Conservation (phyloP, 2,329 filamentous ascomycete species). For the Periglandula ipomoeae region DNA sequence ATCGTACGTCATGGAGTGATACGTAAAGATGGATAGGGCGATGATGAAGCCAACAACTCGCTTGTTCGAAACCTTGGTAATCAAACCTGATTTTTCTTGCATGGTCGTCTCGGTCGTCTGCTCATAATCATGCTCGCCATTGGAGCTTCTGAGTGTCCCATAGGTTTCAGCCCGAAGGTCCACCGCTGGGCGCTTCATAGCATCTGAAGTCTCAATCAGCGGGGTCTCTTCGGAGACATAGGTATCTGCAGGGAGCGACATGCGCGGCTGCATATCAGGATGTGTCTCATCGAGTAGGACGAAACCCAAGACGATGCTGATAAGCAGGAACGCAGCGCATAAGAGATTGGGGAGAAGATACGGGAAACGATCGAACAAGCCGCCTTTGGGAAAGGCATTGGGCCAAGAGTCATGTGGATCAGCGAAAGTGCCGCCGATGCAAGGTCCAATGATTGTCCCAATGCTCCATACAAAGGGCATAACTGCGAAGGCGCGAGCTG, state of each 20-base stretch:
- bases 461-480: slow-evolving; percentile 95
- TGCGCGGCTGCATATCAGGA: slow-evolving; percentile 61
- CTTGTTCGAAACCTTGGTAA: slow-evolving; percentile 40
- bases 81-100: slow-evolving; percentile 24
- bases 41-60: slow-evolving; percentile 67
- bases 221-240: slow-evolving; percentile 60
- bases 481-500: slow-evolving; percentile 75
- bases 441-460: slow-evolving; percentile 80
- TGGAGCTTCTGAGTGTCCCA: slow-evolving; percentile 51
- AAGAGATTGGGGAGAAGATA: slow-evolving; percentile 86
- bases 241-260: slow-evolving; percentile 35
- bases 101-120: slow-evolving; percentile 16
- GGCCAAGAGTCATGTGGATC: slow-evolving; percentile 71
- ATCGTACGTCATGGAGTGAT: slow-evolving; percentile 93
- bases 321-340: slow-evolving; percentile 64
- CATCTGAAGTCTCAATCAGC: slow-evolving; percentile 65
- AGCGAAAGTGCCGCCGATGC: slow-evolving; percentile 79
- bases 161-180: slow-evolving; percentile 73
- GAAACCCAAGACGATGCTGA: slow-evolving; percentile 75
- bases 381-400: slow-evolving; percentile 52
- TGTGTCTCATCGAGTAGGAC: slow-evolving; percentile 82
- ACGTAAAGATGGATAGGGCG: slow-evolving; percentile 84
- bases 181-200: slow-evolving; percentile 61
- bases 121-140: slow-evolving; percentile 38
- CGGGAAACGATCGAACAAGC: slow-evolving; percentile 69